These are phyloP conservation scores for Clarireedia hainanense DNA, from an alignment of 2,329 filamentous ascomycete species.

Conservation along the genomic window DNA sequence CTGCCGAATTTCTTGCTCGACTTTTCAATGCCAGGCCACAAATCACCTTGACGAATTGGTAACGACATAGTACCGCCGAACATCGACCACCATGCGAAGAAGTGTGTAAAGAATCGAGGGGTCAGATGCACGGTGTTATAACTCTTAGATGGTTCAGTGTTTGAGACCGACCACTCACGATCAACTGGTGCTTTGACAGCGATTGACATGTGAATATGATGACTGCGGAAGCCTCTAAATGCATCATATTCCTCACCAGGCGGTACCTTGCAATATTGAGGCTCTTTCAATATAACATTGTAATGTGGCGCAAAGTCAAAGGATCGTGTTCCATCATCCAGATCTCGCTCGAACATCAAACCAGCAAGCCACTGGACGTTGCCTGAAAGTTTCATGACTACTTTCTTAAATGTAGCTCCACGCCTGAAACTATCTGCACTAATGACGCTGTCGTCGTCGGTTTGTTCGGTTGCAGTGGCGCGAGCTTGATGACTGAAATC, in stretches of 20 bases:
- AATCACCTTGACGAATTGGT: slow-evolving; percentile 80
- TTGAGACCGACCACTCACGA: slow-evolving; percentile 75
- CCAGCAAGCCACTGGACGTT: slow-evolving; percentile 91
- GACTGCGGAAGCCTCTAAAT: slow-evolving; percentile 92
- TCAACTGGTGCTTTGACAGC: slow-evolving; percentile 81
- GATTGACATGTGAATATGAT: slow-evolving; percentile 93
- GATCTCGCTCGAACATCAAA: slow-evolving; percentile 82
- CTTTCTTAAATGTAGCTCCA: slow-evolving; percentile 90
- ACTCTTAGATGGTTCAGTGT: slow-evolving; percentile 69
- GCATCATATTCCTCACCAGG: slow-evolving; percentile 69
- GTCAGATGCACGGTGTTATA: slow-evolving; percentile 96
- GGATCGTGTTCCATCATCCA: slow-evolving; percentile 61
- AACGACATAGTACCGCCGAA: slow-evolving; percentile 93
- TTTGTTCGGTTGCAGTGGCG: slow-evolving; percentile 42
- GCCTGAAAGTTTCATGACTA: slow-evolving; percentile 96
- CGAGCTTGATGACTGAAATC: slow-evolving; percentile 87
- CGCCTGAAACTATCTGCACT: slow-evolving; percentile 53
- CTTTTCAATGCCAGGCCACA: slow-evolving; percentile 91
- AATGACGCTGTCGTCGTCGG: slow-evolving; percentile 48
- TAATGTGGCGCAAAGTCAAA: slow-evolving; percentile 93
- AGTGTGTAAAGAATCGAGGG: slow-evolving; percentile 95
- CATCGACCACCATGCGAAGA: slow-evolving; percentile 95
- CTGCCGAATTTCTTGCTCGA: slow-evolving; percentile 98
- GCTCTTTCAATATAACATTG: slow-evolving; percentile 77
- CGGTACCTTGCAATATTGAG: slow-evolving; percentile 57